Base-by-base conservation (phyloP, 371 early-diverging fungal genomes). In the Syncephalastrum monosporum region DNA sequence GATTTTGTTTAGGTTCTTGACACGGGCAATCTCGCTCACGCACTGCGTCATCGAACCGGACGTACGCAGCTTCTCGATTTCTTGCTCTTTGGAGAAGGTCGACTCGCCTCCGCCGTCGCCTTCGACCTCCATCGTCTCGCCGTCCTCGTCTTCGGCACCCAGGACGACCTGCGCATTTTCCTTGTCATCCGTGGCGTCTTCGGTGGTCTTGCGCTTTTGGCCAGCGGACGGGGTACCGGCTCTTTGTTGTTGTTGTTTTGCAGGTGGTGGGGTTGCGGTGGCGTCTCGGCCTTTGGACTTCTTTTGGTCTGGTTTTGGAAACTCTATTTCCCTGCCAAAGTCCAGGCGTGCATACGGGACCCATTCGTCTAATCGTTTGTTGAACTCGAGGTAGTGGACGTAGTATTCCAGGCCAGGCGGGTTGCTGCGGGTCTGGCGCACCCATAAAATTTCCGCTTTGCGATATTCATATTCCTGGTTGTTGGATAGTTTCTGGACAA, bases 351-450 rank as follows among this genome's bases (percentile, higher is more conserved):
- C 67, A n/a, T 83, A 82, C 0, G 83, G 50, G 0, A 99, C 92
- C 99, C 99, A 99, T 71, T 97, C 97, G 78, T 99, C 99, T 54
- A 99, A 80, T 46, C 99, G 92, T 72, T 98, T 99, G 82, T 99
- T 99, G 75, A 94, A 98, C 50, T 95, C 93, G 4, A 92, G 85
- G 71, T 98, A 99, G 71, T 99, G 99, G 2, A 99, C 94, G 76
- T 99, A 99, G 69, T 91, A 98, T 74, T 94, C 90, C 15, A 79
- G 61, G n/a, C 77, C 67, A 5, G 57, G 42, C 1, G 70, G 44
- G 42, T 76, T 70, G 8, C 68, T 71, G 13, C 71, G 57, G 10
- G 79, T 61, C 15, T 72, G 69, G 29, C 96, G 89, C 49, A 94
- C 90, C 5, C 92, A 91, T 12, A 99, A 81, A 15, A 99, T 85